Base-by-base conservation (phyloP, 495 filamentous ascomycete genomes). In the Astrothelium macrocarpum region DNA sequence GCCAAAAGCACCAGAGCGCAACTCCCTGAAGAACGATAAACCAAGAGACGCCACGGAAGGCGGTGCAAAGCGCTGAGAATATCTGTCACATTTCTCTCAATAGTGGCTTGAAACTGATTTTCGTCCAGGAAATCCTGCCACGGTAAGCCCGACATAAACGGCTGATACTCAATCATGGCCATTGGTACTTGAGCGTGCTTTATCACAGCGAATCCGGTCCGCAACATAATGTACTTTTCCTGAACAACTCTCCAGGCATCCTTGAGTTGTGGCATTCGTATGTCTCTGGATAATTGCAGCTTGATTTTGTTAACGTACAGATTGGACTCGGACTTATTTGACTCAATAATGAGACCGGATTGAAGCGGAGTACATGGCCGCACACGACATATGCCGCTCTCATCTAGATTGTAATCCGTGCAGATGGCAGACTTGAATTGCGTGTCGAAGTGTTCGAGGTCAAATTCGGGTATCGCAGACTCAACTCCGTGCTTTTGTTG, bases 291-390 rank as follows among this genome's bases (percentile, higher is more conserved):
- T 9, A 88, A 60, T 25, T 69, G 67, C 56, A 86, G 80, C 7
- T 74, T 70, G 32, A 82, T 16, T 62, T 80, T 81, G 71, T 89
- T 90, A 67, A 89, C 79, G 66, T 90, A 90, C 32, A 84, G 71
- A 0, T 59, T 61, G 0, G 85, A 85, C 0, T 77, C 65, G 0
- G 83, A 85, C 43, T 74, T 74, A 42, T 87, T 59, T 59, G 83
- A 88, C 49, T 84, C 79, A 0, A 82, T 79, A 65, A 89, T 71
- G 79, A 90, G 85, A 7, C 84, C 84, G 26, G 76, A 72, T 64
- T 90, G 87, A 3, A 84, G 70, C 2, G 83, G 78, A 5, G 86
- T 89, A 69, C 86, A 89, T 0, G 87, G 87, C 4, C 82, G 71
- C 10, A 88, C 58, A 1, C 71, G 70, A 61, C 85, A 78, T 2